Evolutionary conservation across 768 basidiomycete species (phyloP), one percentile per base, ranked within the genome.

Genomic region (Clavulina sp.): DNA sequence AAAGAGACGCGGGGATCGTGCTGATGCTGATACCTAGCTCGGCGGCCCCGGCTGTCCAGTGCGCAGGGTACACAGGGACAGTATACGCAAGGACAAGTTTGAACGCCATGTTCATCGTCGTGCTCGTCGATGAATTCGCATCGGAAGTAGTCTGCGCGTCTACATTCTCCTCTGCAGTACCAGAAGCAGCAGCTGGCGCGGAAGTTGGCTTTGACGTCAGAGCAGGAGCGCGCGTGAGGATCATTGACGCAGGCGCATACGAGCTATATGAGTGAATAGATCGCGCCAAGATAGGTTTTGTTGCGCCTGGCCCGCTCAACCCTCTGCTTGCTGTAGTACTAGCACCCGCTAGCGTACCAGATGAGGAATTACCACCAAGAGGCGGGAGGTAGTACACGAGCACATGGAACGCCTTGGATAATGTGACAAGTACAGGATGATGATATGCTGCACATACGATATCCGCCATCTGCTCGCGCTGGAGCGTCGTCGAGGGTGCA

Each of bases 41-140:
- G 5, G 84, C 83, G 3, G 75, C 77, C 30, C 81, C 83, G 29
- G 79, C 73, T 24, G 78, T 77, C 81, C 81, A 88, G 61, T 88
- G 86, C 18, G 70, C 69, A 3, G 85, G 85, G 61, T 83, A 87
- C 40, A 88, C 79, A 29, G 83, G 84, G 32, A 77, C 69, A 19
- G 82, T 69, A 64, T 86, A 85, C 18, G 79, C 76, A 57, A 88
- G 64, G 26, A 87, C 68, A 48, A 88, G 71, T 60, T 80, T 86
- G 66, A 82, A 88, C 28, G 67, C 73, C 7, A 26, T 66, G 61
- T n/a, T n/a, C n/a, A n/a, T n/a, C n/a, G n/a, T n/a, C n/a, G n/a
- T n/a, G n/a, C n/a, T n/a, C n/a, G n/a, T n/a, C n/a, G n/a, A n/a
- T n/a, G n/a, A n/a, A n/a, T n/a, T n/a, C n/a, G n/a, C n/a, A n/a